These are phyloP conservation scores for Metschnikowia anglica DNA, from an alignment of 805 yeast species.

Conservation along the genomic window DNA sequence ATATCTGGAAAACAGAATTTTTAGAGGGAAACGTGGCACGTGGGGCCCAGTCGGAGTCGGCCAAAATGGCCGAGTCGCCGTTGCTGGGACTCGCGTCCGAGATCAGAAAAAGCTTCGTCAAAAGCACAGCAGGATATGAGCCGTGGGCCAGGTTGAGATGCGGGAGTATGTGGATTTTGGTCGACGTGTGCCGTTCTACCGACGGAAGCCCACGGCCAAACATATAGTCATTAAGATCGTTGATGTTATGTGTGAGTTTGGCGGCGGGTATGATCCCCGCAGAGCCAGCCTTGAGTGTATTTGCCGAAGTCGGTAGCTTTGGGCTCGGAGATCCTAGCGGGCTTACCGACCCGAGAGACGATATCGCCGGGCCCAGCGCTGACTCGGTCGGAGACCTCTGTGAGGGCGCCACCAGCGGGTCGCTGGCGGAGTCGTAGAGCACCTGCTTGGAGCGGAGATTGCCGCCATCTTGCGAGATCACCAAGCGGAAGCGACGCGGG, in stretches of 20 bases:
- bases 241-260: conserved; percentile 38
- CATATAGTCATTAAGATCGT: conserved; percentile 51
- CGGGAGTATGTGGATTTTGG: conserved; percentile 51
- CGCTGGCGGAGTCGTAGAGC: conserved; percentile 45
- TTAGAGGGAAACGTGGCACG: conserved; percentile 37
- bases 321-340: background rate
- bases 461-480: conserved; percentile 54
- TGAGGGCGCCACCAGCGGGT: conserved; percentile 11
- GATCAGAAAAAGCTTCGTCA: conserved; percentile 47
- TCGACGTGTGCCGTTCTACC: conserved; percentile 42
- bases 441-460: conserved; percentile 46
- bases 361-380: background rate
- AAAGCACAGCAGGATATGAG: conserved; percentile 36
- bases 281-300: background rate
- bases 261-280: conserved; percentile 12
- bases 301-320: conserved; percentile 3
- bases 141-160: conserved; percentile 32
- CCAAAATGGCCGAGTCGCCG: conserved; percentile 4
- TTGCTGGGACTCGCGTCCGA: conserved; percentile 21
- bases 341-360: no score
- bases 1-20: conserved; percentile 20
- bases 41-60: conserved; percentile 41
- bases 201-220: conserved; percentile 58
- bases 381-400: background rate
- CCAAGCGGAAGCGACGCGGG: conserved; percentile 38